Percentiles rank a stretch among this genome's conserved stretches.
These are phyloP conservation scores for Epichloe gansuensis DNA, from an alignment of 2,329 filamentous ascomycete species.

Conservation along the genomic window DNA sequence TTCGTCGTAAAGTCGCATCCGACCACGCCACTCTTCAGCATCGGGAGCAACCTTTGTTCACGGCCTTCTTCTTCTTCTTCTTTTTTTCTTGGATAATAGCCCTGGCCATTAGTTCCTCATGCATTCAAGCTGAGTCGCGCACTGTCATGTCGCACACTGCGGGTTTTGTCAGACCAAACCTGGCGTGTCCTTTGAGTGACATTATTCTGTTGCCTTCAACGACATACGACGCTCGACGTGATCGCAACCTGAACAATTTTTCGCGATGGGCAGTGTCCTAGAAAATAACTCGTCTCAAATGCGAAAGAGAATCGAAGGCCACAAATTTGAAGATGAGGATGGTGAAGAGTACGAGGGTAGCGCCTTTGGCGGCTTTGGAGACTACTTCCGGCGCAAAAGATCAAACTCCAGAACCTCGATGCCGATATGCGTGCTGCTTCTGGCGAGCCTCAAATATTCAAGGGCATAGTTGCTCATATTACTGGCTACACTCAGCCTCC, in stretches of 20 bases:
- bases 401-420: conserved; percentile 93
- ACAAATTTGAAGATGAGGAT: conserved; percentile 67
- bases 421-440: conserved; percentile 58
- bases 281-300: conserved; percentile 52
- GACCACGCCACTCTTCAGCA: not conserved
- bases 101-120: not conserved
- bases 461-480: conserved; percentile 79
- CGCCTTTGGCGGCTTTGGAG: conserved; percentile 75
- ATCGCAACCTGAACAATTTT: not conserved
- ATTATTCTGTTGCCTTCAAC: too few species aligned
- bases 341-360: conserved; percentile 88
- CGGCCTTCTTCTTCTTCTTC: not conserved
- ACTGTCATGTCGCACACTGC: not conserved
- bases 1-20: not conserved
- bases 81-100: not conserved
- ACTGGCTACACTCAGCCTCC: conserved; percentile 95
- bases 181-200: too few species aligned
- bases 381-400: conserved; percentile 95
- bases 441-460: conserved; percentile 76
- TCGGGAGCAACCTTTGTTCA: not conserved
- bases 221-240: not conserved
- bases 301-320: conserved; percentile 48
- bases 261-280: conserved; percentile 44
- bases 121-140: not conserved
- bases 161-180: not conserved